Evolutionary conservation across 108 stramenopile genomes (phyloP).

Genomic region (Pseudonitzschia delicatissima): DNA sequence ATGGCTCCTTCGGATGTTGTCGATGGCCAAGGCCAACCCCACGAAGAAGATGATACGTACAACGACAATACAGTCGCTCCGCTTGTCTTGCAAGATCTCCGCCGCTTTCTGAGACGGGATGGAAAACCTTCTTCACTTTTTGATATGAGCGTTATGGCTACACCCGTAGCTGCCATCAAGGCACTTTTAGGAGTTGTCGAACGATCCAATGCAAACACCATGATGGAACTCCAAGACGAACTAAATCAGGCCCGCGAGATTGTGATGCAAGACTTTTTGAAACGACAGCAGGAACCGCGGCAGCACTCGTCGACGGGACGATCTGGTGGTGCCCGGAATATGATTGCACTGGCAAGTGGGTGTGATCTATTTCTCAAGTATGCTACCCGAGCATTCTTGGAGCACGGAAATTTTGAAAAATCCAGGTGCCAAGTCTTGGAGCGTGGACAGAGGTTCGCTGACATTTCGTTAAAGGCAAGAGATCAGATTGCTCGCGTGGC

Average conservation of each 20-base stretch:
- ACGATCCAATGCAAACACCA: constrained; percentile 71
- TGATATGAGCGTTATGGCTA: constrained; percentile 65
- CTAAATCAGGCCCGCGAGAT: constrained; percentile 58
- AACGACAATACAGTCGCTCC: not conserved
- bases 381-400: constrained; percentile 86
- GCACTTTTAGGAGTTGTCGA: constrained; percentile 81
- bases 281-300: constrained; percentile 3
- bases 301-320: not conserved
- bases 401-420: constrained; percentile 70
- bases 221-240: constrained; percentile 88
- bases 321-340: constrained; percentile 37
- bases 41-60: not conserved
- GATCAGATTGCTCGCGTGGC: constrained; percentile 86
- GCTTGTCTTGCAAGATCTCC: constrained; percentile 32
- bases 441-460: constrained; percentile 91
- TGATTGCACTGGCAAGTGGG: constrained; percentile 70
- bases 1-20: not conserved
- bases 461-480: constrained; percentile 78
- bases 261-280: constrained; percentile 56
- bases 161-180: constrained; percentile 88
- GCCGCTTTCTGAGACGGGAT: constrained; percentile 23
- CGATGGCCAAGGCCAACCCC: no score
- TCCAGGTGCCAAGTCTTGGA: constrained; percentile 77
- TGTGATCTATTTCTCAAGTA: constrained; percentile 86
- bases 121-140: constrained; percentile 23